Evolutionary conservation across 2,329 filamentous ascomycete genomes (phyloP).

Genomic region (Fusarium torulosum): DNA sequence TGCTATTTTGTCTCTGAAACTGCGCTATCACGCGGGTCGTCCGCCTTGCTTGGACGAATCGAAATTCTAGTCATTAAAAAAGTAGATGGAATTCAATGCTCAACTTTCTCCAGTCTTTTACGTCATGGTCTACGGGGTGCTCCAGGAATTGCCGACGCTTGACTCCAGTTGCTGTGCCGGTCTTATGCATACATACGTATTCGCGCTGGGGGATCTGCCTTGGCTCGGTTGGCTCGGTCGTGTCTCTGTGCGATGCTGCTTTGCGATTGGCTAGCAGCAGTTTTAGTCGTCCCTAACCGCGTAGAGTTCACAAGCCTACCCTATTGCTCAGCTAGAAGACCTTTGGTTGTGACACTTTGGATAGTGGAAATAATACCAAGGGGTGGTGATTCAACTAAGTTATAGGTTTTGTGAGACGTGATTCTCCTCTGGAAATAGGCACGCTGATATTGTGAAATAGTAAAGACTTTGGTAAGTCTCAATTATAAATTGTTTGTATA

Average conservation of each 20-base stretch:
- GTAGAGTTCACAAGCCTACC: background rate
- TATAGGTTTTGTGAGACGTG: too few species aligned
- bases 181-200: background rate
- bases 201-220: background rate
- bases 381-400: too few species aligned
- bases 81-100: constrained; percentile 13
- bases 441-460: too few species aligned
- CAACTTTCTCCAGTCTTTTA: background rate
- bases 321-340: background rate
- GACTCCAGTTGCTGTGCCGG: background rate
- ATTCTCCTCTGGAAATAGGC: too few species aligned
- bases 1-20: background rate
- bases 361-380: too few species aligned
- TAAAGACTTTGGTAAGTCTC: too few species aligned
- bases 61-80: constrained; percentile 3
- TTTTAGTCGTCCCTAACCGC: too few species aligned
- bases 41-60: background rate
- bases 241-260: background rate
- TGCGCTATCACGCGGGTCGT: background rate
- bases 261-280: background rate
- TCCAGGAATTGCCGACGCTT: background rate
- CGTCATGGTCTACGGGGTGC: background rate
- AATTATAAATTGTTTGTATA: too few species aligned
- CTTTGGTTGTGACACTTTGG: too few species aligned
- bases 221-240: background rate